A percentile compares a stretch with the other conserved stretches of the same genome.
These are phyloP conservation scores for Asterochloris erici DNA, from an alignment of 139 green algal species.

Conservation along the genomic window DNA sequence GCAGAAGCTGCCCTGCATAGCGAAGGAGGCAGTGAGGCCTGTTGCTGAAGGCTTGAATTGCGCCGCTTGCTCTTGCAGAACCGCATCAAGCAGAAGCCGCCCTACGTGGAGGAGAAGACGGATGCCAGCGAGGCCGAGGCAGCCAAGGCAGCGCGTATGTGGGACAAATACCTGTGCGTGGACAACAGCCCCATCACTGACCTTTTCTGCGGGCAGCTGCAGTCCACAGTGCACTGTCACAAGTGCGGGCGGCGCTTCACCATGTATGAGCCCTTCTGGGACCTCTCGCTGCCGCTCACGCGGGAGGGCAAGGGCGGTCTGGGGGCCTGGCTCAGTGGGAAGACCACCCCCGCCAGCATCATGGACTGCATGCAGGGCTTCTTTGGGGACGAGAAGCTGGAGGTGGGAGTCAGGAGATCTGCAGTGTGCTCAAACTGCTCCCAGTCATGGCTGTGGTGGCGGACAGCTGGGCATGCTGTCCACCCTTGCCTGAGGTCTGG, in stretches of 20 bases:
- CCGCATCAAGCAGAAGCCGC: constrained; percentile 12
- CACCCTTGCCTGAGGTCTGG: no score
- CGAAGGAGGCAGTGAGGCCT: no score
- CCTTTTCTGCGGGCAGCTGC: constrained; percentile 52
- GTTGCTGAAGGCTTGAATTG: no score
- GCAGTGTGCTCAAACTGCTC: not conserved
- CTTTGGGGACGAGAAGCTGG: constrained; percentile 41
- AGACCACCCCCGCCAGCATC: constrained; percentile 29
- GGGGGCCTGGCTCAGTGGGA: constrained; percentile 24
- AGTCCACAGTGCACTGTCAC: constrained; percentile 48
- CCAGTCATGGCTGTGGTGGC: not conserved
- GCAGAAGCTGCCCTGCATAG: no score
- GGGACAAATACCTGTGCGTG: constrained; percentile 26
- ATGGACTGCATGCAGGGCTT: constrained; percentile 55
- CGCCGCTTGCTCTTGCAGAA: constrained; percentile 12
- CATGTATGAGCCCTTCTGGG: constrained; percentile 55
- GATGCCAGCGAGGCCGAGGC: constrained; percentile 25
- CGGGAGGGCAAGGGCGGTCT: constrained; percentile 19
- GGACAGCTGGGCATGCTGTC: not conserved
- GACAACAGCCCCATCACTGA: constrained; percentile 40
- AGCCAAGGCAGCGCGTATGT: constrained; percentile 45
- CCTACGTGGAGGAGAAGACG: constrained; percentile 16
- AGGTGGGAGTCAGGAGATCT: constrained; percentile 13
- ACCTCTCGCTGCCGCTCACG: constrained; percentile 50
- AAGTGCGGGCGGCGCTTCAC: constrained; percentile 48